phyloP scores from a whole-genome alignment of 2,329 filamentous ascomycete species.

The Diaporthe sp. region DNA sequence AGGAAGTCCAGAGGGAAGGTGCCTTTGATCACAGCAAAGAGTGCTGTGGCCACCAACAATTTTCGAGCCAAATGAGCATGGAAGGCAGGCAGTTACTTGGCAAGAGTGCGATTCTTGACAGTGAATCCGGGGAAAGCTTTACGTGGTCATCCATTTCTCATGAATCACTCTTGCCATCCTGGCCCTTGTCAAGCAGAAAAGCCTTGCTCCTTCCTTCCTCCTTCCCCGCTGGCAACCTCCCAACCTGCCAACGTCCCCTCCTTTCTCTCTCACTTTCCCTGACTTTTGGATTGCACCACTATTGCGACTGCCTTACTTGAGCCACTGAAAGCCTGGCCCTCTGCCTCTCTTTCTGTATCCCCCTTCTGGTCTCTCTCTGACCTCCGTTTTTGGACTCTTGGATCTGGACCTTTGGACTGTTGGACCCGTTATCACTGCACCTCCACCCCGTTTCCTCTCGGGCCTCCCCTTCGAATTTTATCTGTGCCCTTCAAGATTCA shows the following conservation, averaged over 20 bases:
- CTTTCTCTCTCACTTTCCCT: neutral
- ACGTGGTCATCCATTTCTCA: neutral
- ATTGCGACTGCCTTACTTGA: neutral
- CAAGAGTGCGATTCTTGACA: no score
- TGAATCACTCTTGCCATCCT: neutral
- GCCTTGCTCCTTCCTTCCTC: neutral
- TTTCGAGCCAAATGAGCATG: neutral
- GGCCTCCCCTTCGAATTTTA: neutral
- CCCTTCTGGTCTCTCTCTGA: neutral
- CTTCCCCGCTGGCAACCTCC: neutral
- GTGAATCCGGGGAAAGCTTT: neutral
- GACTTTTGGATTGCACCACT: neutral
- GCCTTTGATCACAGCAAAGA: neutral
- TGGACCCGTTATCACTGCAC: neutral
- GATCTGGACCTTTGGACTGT: slow-evolving; percentile 3
- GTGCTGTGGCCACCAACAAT: neutral
- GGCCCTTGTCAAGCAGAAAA: neutral
- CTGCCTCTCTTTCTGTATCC: neutral
- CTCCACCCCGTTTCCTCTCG: neutral
- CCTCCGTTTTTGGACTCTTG: slow-evolving; percentile 16
- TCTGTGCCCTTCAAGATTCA: neutral
- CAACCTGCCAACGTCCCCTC: neutral
- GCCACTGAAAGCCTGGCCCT: neutral
- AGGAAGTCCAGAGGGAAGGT: neutral
- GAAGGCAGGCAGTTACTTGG: neutral